Base-by-base conservation (phyloP, 2,329 filamentous ascomycete genomes). In the Cordyceps fumosorosea region DNA sequence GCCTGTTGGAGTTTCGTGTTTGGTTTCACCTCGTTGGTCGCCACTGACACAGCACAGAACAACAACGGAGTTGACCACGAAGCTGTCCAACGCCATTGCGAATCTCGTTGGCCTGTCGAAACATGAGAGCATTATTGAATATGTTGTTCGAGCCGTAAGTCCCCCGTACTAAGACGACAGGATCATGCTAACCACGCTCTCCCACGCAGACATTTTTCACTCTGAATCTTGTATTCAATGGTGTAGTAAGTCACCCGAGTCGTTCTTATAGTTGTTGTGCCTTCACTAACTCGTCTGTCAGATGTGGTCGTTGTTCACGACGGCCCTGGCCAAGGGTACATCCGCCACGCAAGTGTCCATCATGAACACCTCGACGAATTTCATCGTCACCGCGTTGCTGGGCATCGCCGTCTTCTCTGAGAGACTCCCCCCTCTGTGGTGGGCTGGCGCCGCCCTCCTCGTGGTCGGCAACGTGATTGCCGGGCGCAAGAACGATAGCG, bases 221-320 rank as follows among this genome's bases (percentile, higher is more conserved):
- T 0, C 80, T 93, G 14, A 93, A 92, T 69, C 79, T 92, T 51
- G 73, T 82, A 57, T 92, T 91, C 74, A 91, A 92, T 69, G 88
- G 84, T 58, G 79, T 91, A 16, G 83, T 86, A 73, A 75, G 81
- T 76, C 12, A 6, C 11, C 12, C 18, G 1, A 5, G 22, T 42
- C 20, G n/a, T 52, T 8, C 22, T 16, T 18, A 7, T 34, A n/a
- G 7, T 2, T n/a, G 48, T 18, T 18, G 45, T 55, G 50, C 60
- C 58, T 60, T 47, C 42, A 61, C 53, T 63, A 37, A 64, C 56
- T 24, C 44, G 10, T 24, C 8, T 16, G 16, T 4, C 52, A 84
- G 74, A 93, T 93, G 90, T 93, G 90, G 90, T 86, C 88, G 0
- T 82, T 93, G 54, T 93, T 93, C 77, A 93, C 90, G 7, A 83